Conservation (phyloP, 345 rosid species). For the Populus tremula region DNA sequence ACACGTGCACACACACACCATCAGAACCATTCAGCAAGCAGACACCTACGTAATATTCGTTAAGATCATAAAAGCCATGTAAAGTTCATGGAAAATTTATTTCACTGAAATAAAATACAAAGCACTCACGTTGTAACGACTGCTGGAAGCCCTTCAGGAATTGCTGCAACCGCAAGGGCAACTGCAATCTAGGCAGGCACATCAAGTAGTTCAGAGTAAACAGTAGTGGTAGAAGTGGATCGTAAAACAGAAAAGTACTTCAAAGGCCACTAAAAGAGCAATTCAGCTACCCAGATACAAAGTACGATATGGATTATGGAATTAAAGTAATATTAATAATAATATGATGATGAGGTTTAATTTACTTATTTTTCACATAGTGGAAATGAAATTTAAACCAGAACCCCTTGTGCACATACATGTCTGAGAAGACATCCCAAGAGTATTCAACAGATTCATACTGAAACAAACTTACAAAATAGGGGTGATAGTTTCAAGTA, state of each 20-base stretch:
- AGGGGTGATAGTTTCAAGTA: not conserved
- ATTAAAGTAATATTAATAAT: too few species aligned
- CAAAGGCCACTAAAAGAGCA: not conserved
- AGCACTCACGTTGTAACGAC: slow-evolving; percentile 95
- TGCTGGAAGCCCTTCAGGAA: slow-evolving; percentile 99
- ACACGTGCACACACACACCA: not conserved
- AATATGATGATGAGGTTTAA: not conserved
- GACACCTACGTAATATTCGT: not conserved
- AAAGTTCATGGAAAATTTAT: not conserved
- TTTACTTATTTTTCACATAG: not conserved
- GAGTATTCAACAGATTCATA: not conserved
- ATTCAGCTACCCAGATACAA: not conserved
- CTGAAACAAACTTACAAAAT: too few species aligned
- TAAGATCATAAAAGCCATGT: not conserved
- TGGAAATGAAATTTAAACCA: not conserved
- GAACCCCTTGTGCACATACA: not conserved
- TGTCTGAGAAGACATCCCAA: not conserved
- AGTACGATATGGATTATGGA: not conserved
- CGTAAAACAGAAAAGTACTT: not conserved
- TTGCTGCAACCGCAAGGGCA: slow-evolving; percentile 99
- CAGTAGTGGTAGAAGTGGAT: not conserved
- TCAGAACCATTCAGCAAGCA: not conserved
- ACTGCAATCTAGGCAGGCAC: slow-evolving; percentile 82
- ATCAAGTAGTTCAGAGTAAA: slow-evolving; percentile 21
- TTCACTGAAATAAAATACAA: slow-evolving; percentile 6